Conservation (phyloP, 305 asterid species). For the Fraxinus greggii region DNA sequence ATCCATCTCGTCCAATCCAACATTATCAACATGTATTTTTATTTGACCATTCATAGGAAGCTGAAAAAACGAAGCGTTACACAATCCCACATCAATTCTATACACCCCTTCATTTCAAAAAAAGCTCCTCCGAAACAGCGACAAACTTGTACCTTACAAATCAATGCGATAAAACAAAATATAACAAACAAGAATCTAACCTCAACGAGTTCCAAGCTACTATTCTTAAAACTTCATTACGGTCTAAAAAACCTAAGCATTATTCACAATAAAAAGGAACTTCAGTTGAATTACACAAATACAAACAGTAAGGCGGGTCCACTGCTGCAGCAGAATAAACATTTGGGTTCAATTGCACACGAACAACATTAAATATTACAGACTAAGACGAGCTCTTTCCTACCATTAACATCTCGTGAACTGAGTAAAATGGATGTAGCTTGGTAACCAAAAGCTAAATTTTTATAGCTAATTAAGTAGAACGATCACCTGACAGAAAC, state of each 20-base stretch:
- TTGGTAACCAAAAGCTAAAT: not conserved
- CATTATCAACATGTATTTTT: not conserved
- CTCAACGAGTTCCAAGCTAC: conserved; percentile 19
- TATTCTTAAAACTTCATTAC: conserved; percentile 6
- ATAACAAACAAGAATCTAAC: not conserved
- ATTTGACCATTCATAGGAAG: not conserved
- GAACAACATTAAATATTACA: conserved; percentile 19
- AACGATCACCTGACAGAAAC: conserved; percentile 4
- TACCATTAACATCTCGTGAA: conserved; percentile 20
- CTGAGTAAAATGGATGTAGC: conserved; percentile 1
- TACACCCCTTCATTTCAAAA: not conserved
- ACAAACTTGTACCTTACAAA: not conserved
- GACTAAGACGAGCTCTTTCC: conserved; percentile 11
- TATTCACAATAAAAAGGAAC: not conserved
- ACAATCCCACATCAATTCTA: not conserved
- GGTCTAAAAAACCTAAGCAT: not conserved
- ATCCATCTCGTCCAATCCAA: not conserved
- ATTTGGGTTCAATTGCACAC: conserved; percentile 20
- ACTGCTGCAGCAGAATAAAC: conserved; percentile 4
- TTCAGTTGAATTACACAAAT: not conserved
- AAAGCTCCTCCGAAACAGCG: not conserved
- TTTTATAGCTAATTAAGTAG: not conserved
- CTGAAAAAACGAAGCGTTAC: not conserved
- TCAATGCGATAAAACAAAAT: not conserved
- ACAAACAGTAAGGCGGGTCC: conserved; percentile 7